These are phyloP conservation scores for Saxophila tyrrhenica DNA, from an alignment of 495 filamentous ascomycete genomes.

Conservation along the genomic window DNA sequence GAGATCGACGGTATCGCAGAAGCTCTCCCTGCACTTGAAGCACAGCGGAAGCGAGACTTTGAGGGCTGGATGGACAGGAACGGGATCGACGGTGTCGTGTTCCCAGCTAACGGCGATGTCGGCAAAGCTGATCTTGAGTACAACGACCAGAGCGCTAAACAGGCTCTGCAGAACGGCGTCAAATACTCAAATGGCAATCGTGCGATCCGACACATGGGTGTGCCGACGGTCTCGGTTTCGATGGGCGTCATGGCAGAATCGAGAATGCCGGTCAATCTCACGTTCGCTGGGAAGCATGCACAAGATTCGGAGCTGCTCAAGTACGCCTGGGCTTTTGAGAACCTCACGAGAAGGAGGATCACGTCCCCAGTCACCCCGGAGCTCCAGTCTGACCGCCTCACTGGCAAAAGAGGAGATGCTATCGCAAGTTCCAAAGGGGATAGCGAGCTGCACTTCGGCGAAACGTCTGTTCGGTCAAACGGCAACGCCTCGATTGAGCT, in stretches of 20 bases:
- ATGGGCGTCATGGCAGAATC: slow-evolving; percentile 22
- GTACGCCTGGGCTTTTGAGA: slow-evolving; percentile 27
- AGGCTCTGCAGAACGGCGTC: slow-evolving; percentile 26
- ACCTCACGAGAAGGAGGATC: slow-evolving; percentile 9
- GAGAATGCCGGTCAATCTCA: slow-evolving; percentile 28
- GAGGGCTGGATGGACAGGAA: slow-evolving; percentile 26
- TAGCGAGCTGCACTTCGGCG: neutral
- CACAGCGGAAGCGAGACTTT: slow-evolving; percentile 23
- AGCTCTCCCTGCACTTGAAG: slow-evolving; percentile 24
- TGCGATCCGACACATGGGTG: slow-evolving; percentile 27
- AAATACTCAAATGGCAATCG: slow-evolving; percentile 29
- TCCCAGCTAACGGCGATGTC: slow-evolving; percentile 27
- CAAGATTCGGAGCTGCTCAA: slow-evolving; percentile 24
- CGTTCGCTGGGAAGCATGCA: slow-evolving; percentile 26
- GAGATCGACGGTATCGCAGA: slow-evolving; percentile 20
- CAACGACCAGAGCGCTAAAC: slow-evolving; percentile 18
- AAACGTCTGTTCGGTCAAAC: neutral
- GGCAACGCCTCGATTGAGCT: neutral
- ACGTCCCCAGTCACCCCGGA: slow-evolving; percentile 6
- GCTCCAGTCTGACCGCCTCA: neutral
- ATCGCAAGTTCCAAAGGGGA: neutral
- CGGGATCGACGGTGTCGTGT: slow-evolving; percentile 22
- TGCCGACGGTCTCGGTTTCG: slow-evolving; percentile 26
- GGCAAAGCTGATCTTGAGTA: slow-evolving; percentile 23
- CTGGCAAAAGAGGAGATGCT: neutral